Evolutionary conservation across 768 basidiomycete species (phyloP).

Genomic region (Amanita phalloides): DNA sequence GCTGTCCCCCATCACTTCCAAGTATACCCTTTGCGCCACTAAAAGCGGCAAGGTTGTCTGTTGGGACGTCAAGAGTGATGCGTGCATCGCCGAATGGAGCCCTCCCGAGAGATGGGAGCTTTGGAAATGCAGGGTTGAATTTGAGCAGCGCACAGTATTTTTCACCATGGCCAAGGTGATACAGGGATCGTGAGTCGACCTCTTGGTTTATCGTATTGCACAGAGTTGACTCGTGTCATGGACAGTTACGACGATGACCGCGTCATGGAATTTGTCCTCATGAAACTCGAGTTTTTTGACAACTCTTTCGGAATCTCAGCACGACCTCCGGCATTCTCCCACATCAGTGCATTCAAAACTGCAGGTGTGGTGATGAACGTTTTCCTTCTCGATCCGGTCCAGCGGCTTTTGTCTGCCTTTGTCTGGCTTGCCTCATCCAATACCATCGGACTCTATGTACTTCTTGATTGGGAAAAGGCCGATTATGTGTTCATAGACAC

Average conservation of each 20-base stretch:
- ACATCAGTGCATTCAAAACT: slow-evolving; percentile 53
- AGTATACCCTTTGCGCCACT: slow-evolving; percentile 68
- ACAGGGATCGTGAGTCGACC: slow-evolving; percentile 31
- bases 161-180: slow-evolving; percentile 68
- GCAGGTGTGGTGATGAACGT: slow-evolving; percentile 69
- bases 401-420: slow-evolving; percentile 53
- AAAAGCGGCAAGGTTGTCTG: slow-evolving; percentile 69
- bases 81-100: slow-evolving; percentile 59
- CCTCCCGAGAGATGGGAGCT: slow-evolving; percentile 55
- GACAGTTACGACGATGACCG: slow-evolving; percentile 47
- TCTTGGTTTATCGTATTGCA: neutral
- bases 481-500: slow-evolving; percentile 70
- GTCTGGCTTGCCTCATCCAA: slow-evolving; percentile 51
- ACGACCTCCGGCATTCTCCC: slow-evolving; percentile 39
- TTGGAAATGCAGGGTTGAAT: slow-evolving; percentile 74
- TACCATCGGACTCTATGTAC: slow-evolving; percentile 49
- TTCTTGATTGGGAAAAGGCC: slow-evolving; percentile 54
- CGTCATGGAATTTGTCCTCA: slow-evolving; percentile 62
- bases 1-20: slow-evolving; percentile 68
- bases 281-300: slow-evolving; percentile 53
- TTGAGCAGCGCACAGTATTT: slow-evolving; percentile 58
- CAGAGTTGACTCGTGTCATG: neutral
- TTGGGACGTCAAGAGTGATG: slow-evolving; percentile 60
- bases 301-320: slow-evolving; percentile 25
- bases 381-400: slow-evolving; percentile 58